Evolutionary conservation across 176 grass and related monocot genomes (phyloP), one percentile per base, ranked within the genome.

Genomic region (Zizania latifolia): DNA sequence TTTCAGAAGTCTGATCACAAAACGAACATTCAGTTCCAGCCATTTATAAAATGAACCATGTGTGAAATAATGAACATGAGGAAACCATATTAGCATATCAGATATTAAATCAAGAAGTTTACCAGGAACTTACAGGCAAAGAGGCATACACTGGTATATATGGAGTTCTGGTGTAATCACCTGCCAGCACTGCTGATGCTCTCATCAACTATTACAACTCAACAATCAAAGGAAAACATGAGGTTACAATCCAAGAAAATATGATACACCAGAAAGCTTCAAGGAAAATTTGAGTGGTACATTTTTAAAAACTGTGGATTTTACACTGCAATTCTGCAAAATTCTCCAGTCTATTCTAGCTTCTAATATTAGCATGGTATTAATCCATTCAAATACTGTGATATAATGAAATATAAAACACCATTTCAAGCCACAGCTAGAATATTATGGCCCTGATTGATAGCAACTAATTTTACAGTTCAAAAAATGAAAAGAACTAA

Each of bases 121-220:
- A 22, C 36, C 40, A 29, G 24, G 17, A 68, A 90, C 87, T 97
- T 78, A 97, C 93, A 48, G 85, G 74, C 65, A 97, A 64, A 76
- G 83, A 84, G 38, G 87, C 93, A 82, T 93, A 97, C 40, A 97
- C 80, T 26, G 90, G 87, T 77, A 97, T 86, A 75, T 97, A 97
- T 65, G 79, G 83, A 82, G 85, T 89, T 86, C 81, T 92, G 15
- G 73, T 82, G 87, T 79, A 97, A 80, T 90, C 77, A 79, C 78
- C 90, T 10, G 74, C 55, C 37, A 83, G 59, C 29, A 83, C 72
- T 89, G 79, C 33, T 43, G 90, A 79, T 74, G 68, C 70, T 78
- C 71, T 82, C 82, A 80, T 82, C 58, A 93, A 63, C 90, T 92
- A 75, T 62, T 58, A 40, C 24, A 81, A 26, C 58, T 80, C 15